Base-by-base conservation (phyloP, 2,329 filamentous ascomycete genomes). In the Curvularia hawaiiensis region DNA sequence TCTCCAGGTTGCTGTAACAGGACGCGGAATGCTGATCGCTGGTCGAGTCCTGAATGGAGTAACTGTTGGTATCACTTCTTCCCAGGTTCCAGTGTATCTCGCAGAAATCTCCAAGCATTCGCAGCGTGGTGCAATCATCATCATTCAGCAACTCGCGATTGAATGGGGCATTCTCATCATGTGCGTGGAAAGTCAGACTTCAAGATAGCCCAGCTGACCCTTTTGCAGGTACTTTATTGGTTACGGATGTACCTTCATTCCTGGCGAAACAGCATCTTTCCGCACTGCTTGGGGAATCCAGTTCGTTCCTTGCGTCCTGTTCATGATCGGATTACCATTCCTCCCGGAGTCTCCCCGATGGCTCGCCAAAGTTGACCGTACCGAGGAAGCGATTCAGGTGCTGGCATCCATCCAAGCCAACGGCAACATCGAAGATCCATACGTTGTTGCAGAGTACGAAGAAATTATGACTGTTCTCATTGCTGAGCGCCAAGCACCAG, bases 401-500 rank as follows among this genome's bases (percentile, higher is more conserved):
- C 68, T 81, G 1, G 74, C 74, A 6, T 69, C 78, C 4, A 76
- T 79, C 2, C 79, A 80, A 56, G 78, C 76, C 53, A 74, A 88
- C 51, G 89, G 90, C 2, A 84, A 92, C 60, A 77, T 79, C 1
- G 80, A 86, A 65, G 84, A 84, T 38, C 84, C 85, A 0, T 89
- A 90, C 63, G 90, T 94, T 11, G 75, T 77, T 8, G 83, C 79
- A 31, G 91, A 95, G 73, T 79, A 90, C 71, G 79, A 85, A 22
- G 90, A 93, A 63, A 94, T 95, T 71, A 84, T 85, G 61, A 85
- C 89, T 38, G 88, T 87, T 74, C 85, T 89, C 66, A 88, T 90
- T 53, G 90, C 93, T 60, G 90, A 95, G 75, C 83, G 85, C 78
- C 82, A 31, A 88, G 91, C 71, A 79, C 85, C 26, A 83, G 91